Evolutionary conservation across 495 filamentous ascomycete genomes (phyloP).

Genomic region (Geoglossum glabrum): DNA sequence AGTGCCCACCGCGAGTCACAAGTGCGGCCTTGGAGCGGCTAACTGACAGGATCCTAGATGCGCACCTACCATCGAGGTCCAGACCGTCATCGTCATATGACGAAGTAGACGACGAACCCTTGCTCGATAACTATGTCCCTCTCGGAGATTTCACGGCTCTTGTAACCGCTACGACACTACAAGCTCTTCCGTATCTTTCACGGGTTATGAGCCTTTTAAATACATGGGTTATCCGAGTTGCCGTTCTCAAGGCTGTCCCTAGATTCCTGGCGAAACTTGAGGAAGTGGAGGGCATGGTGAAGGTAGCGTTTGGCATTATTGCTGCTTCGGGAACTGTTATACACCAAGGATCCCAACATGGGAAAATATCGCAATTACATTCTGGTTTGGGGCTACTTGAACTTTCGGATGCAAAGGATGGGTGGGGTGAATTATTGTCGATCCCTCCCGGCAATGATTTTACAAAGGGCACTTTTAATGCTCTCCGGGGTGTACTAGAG

Average conservation of each 20-base stretch:
- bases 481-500: slow-evolving; percentile 23
- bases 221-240: slow-evolving; percentile 56
- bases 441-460: slow-evolving; percentile 6
- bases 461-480: slow-evolving; percentile 33
- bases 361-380: neutral
- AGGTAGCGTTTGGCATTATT: slow-evolving; percentile 40
- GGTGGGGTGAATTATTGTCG: neutral
- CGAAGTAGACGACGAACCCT: slow-evolving; percentile 24
- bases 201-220: slow-evolving; percentile 45
- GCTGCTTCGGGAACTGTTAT: neutral
- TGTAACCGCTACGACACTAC: slow-evolving; percentile 70
- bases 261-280: slow-evolving; percentile 44
- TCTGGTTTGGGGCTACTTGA: neutral
- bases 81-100: slow-evolving; percentile 34
- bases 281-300: slow-evolving; percentile 38
- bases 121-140: slow-evolving; percentile 27
- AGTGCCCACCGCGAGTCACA: neutral
- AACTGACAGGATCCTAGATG: slow-evolving; percentile 23
- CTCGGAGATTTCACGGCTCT: slow-evolving; percentile 77
- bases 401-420: neutral
- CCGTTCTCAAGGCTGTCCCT: slow-evolving; percentile 52
- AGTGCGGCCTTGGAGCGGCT: neutral
- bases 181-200: slow-evolving; percentile 66
- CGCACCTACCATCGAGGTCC: slow-evolving; percentile 40
- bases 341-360: neutral